Evolutionary conservation across 345 rosid genomes (phyloP).

Genomic region (Physaria fendleri): DNA sequence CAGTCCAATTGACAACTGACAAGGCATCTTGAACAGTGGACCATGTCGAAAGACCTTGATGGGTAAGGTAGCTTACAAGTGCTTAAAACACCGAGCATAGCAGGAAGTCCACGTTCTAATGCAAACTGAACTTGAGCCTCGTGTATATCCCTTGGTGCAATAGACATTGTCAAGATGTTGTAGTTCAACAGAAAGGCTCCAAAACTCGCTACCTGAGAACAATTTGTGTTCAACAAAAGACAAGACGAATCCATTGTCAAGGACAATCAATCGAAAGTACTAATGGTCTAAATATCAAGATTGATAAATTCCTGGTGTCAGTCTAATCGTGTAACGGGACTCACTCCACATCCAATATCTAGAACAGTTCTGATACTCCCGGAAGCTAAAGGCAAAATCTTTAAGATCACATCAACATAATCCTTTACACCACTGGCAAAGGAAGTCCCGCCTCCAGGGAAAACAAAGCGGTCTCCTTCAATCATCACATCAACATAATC

Average conservation of each 20-base stretch:
- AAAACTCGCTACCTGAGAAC: slow-evolving; percentile 74
- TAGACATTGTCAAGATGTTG: slow-evolving; percentile 60
- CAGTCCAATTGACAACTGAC: slow-evolving; percentile 56
- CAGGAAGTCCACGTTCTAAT: slow-evolving; percentile 68
- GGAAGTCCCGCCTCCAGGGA: slow-evolving; percentile 77
- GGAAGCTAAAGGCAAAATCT: slow-evolving; percentile 44
- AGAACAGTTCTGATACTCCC: slow-evolving; percentile 55
- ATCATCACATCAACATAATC: slow-evolving; percentile 54
- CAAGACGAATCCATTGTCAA: background rate
- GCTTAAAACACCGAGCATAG: slow-evolving; percentile 59
- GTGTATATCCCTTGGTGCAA: slow-evolving; percentile 70
- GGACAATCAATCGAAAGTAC: background rate
- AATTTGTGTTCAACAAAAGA: background rate
- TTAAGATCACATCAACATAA: slow-evolving; percentile 45
- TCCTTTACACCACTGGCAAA: slow-evolving; percentile 50
- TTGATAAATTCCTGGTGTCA: background rate
- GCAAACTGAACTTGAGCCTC: slow-evolving; percentile 78
- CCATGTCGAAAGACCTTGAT: slow-evolving; percentile 62
- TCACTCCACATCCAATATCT: slow-evolving; percentile 73
- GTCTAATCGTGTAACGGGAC: slow-evolving; percentile 14
- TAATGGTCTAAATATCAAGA: background rate
- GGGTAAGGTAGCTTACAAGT: slow-evolving; percentile 56
- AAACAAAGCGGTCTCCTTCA: slow-evolving; percentile 41
- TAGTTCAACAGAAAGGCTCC: slow-evolving; percentile 50
- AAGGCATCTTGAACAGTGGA: slow-evolving; percentile 74